Conservation (phyloP, 164 flowering plant genomes). For the Magnolia officinalis region DNA sequence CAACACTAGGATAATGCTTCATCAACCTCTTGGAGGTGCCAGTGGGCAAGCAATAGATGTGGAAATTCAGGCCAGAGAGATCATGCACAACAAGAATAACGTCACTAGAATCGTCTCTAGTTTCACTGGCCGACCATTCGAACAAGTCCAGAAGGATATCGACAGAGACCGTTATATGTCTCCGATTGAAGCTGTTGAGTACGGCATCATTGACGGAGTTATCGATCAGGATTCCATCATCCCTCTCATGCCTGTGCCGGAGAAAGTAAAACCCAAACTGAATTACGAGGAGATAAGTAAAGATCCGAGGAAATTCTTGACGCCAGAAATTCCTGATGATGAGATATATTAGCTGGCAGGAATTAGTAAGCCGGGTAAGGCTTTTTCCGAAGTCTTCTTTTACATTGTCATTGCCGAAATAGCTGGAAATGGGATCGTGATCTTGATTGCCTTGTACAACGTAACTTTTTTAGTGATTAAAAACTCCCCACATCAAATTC, state of each 20-base stretch:
- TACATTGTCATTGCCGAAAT: background rate
- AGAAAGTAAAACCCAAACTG: slow-evolving; percentile 50
- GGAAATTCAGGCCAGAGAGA: slow-evolving; percentile 79
- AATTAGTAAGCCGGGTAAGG: background rate
- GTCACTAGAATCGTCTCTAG: slow-evolving; percentile 54
- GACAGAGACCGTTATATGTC: slow-evolving; percentile 95
- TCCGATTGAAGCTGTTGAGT: slow-evolving; percentile 91
- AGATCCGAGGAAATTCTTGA: slow-evolving; percentile 69
- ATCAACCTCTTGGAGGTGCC: slow-evolving; percentile 91
- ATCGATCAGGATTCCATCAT: slow-evolving; percentile 80
- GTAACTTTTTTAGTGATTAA: no score
- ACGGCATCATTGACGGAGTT: slow-evolving; percentile 81
- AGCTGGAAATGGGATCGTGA: background rate
- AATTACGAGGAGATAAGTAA: slow-evolving; percentile 48
- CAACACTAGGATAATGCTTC: slow-evolving; percentile 84
- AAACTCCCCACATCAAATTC: no score
- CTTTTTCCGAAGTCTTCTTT: background rate
- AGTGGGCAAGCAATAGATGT: slow-evolving; percentile 83
- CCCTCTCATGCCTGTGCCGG: slow-evolving; percentile 76
- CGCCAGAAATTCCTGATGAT: slow-evolving; percentile 87
- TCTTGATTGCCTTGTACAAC: no score
- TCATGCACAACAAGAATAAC: slow-evolving; percentile 73
- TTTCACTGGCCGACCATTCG: slow-evolving; percentile 64
- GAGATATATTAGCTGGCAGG: slow-evolving; percentile 57
- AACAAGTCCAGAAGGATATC: slow-evolving; percentile 81